Percentiles rank a stretch among this genome's conserved stretches.
Conservation (phyloP, 2,329 filamentous ascomycete species). For the Monosporascus sp. region DNA sequence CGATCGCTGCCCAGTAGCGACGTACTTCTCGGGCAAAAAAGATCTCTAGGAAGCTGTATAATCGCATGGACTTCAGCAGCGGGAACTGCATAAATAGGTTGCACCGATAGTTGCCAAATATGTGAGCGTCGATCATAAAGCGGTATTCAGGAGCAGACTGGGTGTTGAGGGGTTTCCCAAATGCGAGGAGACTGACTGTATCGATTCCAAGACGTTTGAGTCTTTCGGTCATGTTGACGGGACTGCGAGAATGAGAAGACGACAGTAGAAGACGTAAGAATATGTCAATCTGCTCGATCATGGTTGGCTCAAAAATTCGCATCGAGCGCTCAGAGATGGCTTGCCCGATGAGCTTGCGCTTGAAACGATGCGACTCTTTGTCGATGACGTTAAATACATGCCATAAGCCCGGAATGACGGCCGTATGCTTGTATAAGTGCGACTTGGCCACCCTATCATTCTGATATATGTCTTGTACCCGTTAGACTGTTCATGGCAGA, state of each 20-base stretch:
- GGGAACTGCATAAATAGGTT: no score
- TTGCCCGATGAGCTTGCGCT: slow-evolving; percentile 6
- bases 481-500: neutral
- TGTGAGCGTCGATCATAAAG: no score
- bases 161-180: slow-evolving; percentile 4
- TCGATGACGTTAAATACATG: no score
- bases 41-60: no score
- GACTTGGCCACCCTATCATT: slow-evolving; percentile 3
- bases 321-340: slow-evolving; percentile 11
- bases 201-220: slow-evolving; percentile 9
- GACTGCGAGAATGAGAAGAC: no score
- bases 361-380: no score
- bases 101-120: no score
- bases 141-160: slow-evolving; percentile 2
- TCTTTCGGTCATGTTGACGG: slow-evolving; percentile 8
- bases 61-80: no score
- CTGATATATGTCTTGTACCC: slow-evolving; percentile 7
- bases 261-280: neutral
- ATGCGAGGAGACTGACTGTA: slow-evolving; percentile 9
- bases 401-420: no score
- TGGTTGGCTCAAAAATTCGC: slow-evolving; percentile 7
- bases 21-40: no score
- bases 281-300: slow-evolving; percentile 7
- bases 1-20: neutral
- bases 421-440: no score